Evolutionary conservation across 1,284 basidiomycete genomes (phyloP).

Genomic region (Agroathelia rolfsii): DNA sequence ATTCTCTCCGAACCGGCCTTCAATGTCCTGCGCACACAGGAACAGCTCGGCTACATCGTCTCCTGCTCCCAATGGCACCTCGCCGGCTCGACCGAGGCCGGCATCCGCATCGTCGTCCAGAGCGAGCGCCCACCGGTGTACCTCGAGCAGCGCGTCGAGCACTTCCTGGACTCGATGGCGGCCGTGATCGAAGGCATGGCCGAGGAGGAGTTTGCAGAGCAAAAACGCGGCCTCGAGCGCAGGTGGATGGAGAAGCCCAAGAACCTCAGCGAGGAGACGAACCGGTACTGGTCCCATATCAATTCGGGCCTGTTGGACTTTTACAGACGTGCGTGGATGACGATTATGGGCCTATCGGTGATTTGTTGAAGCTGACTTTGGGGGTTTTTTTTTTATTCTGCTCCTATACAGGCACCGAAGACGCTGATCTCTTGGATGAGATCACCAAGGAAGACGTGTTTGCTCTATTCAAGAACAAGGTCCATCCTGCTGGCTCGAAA

Average conservation of each 20-base stretch:
- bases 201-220: conserved; percentile 53
- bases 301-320: conserved; percentile 64
- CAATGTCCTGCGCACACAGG: conserved; percentile 88
- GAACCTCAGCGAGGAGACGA: conserved; percentile 58
- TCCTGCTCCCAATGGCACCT: conserved; percentile 46
- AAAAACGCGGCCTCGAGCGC: conserved; percentile 49
- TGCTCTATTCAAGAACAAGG: conserved; percentile 59
- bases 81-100: conserved; percentile 58
- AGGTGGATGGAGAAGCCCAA: conserved; percentile 68
- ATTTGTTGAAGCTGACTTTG: conserved; percentile 49
- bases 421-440: conserved; percentile 52
- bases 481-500: conserved; percentile 61
- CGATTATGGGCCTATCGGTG: conserved; percentile 21
- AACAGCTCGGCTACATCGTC: conserved; percentile 94
- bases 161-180: conserved; percentile 72
- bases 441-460: conserved; percentile 75
- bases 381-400: conserved; percentile 10
- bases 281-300: conserved; percentile 63
- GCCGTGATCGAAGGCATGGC: conserved; percentile 47
- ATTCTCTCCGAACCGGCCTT: conserved; percentile 89
- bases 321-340: conserved; percentile 37
- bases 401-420: conserved; percentile 42
- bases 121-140: conserved; percentile 80
- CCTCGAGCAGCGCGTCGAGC: conserved; percentile 83
- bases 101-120: conserved; percentile 85